Base-by-base conservation (phyloP, 352 stramenopile species). In the Globisporangium spiculum region DNA sequence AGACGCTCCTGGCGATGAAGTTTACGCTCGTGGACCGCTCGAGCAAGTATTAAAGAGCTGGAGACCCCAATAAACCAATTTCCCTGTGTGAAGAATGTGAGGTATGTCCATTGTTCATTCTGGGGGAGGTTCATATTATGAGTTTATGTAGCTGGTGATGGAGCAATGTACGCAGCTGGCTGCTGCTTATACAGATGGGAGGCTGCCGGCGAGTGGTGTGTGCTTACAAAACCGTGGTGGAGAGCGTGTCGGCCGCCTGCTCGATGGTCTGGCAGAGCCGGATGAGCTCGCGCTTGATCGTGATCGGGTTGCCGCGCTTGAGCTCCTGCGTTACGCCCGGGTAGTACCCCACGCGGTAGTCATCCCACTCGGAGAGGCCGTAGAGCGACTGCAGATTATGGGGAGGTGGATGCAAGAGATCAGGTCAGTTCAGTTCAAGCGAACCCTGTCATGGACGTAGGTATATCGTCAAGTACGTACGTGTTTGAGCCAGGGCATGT, bases 1-100 rank as follows among this genome's bases (percentile, higher is more conserved):
- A 96, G 81, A 96, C 85, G 58, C 79, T 96, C 18, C 76, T 94
- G 27, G 88, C 88, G 20, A 92, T 96, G 82, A 91, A 92, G 60
- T 96, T 94, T 55, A 89, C 80, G 24, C 84, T 96, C 65, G 73
- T 90, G 8, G 84, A 96, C 48, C 78, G 78, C 50, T 88, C 79
- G 16, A 87, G 75, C 71, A 87, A 87, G 46, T 86, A 84, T 70
- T 83, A 66, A 74, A 63, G 12, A 53, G 7, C 26, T 41, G 5
- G 44, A 9, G 20, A 24, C 8, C 5, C 44, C 10, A 52, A 8
- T 7, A 5, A 52, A 52, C 44, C 18, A 52, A 22, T 52, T 52
- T 24, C 12, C 8, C 24, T 65, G 26, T n/a, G n/a, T 26, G 50
- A 56, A 27, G 50, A 56, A 56, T 18, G 50, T 18, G 44, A 52